Evolutionary conservation across 345 rosid genomes (phyloP).

Genomic region (Sonneratia caseolaris): DNA sequence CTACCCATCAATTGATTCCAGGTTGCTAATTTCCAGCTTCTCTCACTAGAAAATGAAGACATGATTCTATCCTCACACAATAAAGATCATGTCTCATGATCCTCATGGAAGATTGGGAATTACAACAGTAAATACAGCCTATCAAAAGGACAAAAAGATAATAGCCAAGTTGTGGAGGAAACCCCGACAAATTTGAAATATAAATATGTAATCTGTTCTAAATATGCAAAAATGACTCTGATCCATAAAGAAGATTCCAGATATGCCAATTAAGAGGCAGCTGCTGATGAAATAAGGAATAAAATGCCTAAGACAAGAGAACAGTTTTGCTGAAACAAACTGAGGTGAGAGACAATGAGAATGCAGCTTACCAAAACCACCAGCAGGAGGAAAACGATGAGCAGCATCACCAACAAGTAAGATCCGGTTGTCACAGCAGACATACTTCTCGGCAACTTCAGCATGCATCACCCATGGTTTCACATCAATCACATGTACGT

Average conservation of each 20-base stretch:
- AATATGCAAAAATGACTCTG: background rate
- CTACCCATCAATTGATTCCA: background rate
- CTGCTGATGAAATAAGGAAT: background rate
- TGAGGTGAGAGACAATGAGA: background rate
- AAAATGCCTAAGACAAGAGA: background rate
- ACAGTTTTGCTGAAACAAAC: background rate
- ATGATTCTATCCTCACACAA: background rate
- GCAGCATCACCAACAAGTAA: conserved; percentile 94
- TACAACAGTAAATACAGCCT: background rate
- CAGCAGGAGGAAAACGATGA: conserved; percentile 94
- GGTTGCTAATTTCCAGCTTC: background rate
- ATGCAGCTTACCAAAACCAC: conserved; percentile 80
- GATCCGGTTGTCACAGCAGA: conserved; percentile 44
- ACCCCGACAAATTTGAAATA: background rate
- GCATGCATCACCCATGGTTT: conserved; percentile 99
- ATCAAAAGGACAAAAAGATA: background rate
- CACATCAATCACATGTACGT: conserved; percentile 59
- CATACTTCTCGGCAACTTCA: conserved; percentile 81
- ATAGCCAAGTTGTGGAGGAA: background rate
- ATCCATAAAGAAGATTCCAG: background rate
- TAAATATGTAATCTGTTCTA: background rate
- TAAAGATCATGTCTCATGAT: background rate
- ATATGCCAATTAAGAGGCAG: background rate
- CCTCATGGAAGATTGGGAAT: background rate
- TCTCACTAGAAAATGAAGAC: background rate